Evolutionary conservation across 495 filamentous ascomycete species (phyloP).

Genomic region (Friedmanniomyces endolithicus): DNA sequence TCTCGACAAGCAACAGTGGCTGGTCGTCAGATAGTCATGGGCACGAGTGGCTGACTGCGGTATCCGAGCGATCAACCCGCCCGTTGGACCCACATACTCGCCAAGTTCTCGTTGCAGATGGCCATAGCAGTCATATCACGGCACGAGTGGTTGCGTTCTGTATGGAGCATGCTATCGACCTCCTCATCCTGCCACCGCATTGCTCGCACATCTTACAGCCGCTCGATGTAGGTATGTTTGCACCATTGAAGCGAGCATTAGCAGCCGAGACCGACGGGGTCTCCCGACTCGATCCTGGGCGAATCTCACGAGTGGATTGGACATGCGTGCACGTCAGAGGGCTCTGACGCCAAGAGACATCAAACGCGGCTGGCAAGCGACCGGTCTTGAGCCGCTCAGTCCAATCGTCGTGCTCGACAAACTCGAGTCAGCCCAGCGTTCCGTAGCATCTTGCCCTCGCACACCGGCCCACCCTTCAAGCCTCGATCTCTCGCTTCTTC

Average conservation of each 20-base stretch:
- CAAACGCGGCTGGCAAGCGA: too few relatives aligned
- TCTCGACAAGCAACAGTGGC: slow-evolving; percentile 11
- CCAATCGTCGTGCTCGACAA: too few relatives aligned
- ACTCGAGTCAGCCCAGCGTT: too few relatives aligned
- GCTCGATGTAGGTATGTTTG: too few relatives aligned
- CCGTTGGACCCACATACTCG: neutral
- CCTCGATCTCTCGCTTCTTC: neutral
- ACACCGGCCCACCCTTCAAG: too few relatives aligned
- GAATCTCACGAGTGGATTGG: too few relatives aligned
- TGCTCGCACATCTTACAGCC: too few relatives aligned
- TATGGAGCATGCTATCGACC: slow-evolving; percentile 5
- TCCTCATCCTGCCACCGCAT: neutral
- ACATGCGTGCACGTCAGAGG: too few relatives aligned
- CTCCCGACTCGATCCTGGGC: neutral
- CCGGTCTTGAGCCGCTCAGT: too few relatives aligned
- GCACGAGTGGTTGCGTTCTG: slow-evolving; percentile 1
- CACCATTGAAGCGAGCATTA: neutral
- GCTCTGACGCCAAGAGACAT: too few relatives aligned
- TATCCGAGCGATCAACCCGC: slow-evolving; percentile 5
- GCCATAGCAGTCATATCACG: slow-evolving; percentile 4
- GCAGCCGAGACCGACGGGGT: neutral
- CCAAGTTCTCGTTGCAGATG: too few relatives aligned
- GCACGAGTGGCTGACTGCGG: slow-evolving; percentile 6
- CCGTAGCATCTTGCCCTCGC: too few relatives aligned
- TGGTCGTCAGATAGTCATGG: slow-evolving; percentile 9